A percentile compares a stretch with the other conserved stretches of the same genome.
Conservation (phyloP, 2,329 filamentous ascomycete genomes). For the Fusarium coicis region DNA sequence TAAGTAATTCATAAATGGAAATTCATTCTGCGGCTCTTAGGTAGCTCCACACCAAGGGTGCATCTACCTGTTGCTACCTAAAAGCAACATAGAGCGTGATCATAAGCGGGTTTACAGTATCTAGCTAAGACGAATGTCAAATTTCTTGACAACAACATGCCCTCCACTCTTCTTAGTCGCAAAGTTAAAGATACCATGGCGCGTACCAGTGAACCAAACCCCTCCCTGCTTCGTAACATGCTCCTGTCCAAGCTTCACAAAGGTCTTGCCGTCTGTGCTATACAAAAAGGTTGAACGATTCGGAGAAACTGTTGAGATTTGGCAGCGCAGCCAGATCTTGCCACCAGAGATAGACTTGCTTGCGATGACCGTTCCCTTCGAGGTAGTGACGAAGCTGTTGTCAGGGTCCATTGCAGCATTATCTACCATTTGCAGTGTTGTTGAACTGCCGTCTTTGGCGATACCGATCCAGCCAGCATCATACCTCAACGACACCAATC, state of each 20-base stretch:
- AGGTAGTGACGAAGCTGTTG: background rate
- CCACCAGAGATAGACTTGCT: background rate
- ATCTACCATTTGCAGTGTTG: background rate
- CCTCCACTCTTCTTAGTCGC: background rate
- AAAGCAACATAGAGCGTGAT: no score
- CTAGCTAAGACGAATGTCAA: background rate
- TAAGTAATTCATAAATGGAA: no score
- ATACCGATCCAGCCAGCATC: background rate
- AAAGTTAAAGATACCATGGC: background rate
- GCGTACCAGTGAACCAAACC: background rate
- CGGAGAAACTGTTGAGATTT: background rate
- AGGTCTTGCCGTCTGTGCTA: rapidly evolving
- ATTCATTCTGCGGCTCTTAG: no score
- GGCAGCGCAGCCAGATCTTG: background rate
- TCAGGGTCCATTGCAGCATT: background rate
- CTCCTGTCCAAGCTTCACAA: background rate
- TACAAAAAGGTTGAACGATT: background rate
- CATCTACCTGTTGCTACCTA: no score
- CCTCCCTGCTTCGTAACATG: background rate
- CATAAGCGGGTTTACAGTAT: no score
- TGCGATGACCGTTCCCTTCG: rapidly evolving
- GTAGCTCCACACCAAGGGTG: no score
- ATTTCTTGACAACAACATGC: background rate
- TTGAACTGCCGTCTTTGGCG: background rate
- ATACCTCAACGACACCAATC: background rate